Evolutionary conservation across 1,284 basidiomycete species (phyloP), one percentile per base, ranked within the genome.

Genomic region (Termitomyces sp.): DNA sequence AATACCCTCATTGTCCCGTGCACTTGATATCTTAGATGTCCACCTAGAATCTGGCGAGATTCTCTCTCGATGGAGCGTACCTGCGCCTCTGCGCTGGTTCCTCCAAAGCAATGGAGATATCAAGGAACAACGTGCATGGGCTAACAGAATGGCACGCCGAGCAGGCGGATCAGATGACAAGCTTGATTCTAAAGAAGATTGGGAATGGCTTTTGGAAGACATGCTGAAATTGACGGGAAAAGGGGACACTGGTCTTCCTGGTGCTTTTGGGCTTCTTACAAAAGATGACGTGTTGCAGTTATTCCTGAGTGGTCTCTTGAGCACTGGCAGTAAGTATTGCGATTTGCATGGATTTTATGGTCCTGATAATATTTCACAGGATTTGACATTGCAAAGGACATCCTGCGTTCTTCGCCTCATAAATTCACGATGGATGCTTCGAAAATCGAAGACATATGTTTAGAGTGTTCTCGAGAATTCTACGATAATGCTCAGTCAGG

Each of bases 41-140:
- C 93, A 97, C 67, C 78, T 97, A n/a, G 91, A 94, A 65, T 88
- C 88, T 0, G 93, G 91, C 13, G 94, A 97, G 70, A 91, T 93
- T 44, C 74, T 97, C 18, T 80, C 90, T 3, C 78, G 91, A 40
- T 97, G 93, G 92, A 80, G 80, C 61, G 88, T 89, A 1, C 80
- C 88, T 16, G 86, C 86, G 1, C 84, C 88, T 5, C 70, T 96
- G 39, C 78, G 83, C 16, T 95, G 92, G 84, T 89, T 97, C 66
- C 72, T 97, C 30, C 88, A 87, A 61, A 91, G 89, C 55, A 78
- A 82, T 47, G 69, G 77, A 33, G 78, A 91, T 63, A 72, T 72
- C 30, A 67, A 67, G 1, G 85, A 90, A 59, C 94, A 97, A 68
- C 77, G 83, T n/a, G 81, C 86, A 16, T 83, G 91, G 78, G 93